phyloP scores from a whole-genome alignment of 148 eudicot species.

The Spergularia bocconei region DNA sequence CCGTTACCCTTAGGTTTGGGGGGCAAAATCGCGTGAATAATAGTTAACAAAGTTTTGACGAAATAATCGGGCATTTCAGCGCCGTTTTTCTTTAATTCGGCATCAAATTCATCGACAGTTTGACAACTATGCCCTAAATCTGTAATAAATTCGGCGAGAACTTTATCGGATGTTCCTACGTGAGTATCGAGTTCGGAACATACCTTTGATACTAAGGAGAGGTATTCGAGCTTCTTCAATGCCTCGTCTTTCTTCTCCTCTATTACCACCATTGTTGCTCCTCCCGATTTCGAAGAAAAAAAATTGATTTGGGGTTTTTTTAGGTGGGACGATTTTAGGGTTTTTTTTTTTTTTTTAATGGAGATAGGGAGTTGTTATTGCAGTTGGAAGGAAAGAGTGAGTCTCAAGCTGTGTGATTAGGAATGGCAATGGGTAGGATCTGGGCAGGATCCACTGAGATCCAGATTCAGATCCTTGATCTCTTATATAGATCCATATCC shows the following conservation, averaged over 20 bases:
- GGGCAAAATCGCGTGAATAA: conserved; percentile 86
- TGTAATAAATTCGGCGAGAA: conserved; percentile 72
- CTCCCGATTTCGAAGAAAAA: neutral
- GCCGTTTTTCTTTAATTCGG: conserved; percentile 53
- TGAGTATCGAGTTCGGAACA: conserved; percentile 78
- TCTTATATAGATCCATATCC: too few relatives aligned
- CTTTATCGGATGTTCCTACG: conserved; percentile 61
- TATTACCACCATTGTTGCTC: conserved; percentile 3
- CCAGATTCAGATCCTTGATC: too few relatives aligned
- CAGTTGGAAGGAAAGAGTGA: too few relatives aligned
- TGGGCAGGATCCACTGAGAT: too few relatives aligned
- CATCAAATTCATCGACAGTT: conserved; percentile 65
- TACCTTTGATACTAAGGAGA: conserved; percentile 76
- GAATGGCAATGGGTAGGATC: too few relatives aligned
- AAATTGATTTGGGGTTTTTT: too few relatives aligned
- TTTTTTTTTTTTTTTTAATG: neutral
- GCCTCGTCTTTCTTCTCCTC: conserved; percentile 26
- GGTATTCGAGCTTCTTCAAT: conserved; percentile 61
- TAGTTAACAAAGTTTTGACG: conserved; percentile 58
- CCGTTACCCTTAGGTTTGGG: conserved; percentile 45
- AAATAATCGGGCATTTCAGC: conserved; percentile 90
- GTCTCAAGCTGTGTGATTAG: too few relatives aligned
- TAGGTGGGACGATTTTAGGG: neutral
- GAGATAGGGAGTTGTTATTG: too few relatives aligned
- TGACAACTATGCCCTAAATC: conserved; percentile 55